phyloP scores from a whole-genome alignment of 2,329 filamentous ascomycete genomes.

The Aspergillus intermedius region DNA sequence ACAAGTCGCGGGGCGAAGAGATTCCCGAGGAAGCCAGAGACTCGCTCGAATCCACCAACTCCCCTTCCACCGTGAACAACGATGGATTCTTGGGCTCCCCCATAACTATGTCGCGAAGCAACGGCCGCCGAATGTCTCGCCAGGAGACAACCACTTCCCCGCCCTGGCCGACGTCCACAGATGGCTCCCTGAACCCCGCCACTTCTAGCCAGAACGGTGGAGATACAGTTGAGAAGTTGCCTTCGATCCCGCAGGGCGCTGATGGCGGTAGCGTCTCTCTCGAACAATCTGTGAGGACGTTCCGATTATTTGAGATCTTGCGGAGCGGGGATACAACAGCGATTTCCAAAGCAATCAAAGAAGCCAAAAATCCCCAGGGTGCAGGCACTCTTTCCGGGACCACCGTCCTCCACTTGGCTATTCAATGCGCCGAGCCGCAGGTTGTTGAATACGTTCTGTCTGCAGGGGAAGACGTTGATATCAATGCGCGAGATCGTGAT shows the following conservation, averaged over 20 bases:
- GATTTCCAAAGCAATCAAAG: slow-evolving; percentile 72
- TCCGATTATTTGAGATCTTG: slow-evolving; percentile 87
- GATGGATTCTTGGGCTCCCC: slow-evolving; percentile 1
- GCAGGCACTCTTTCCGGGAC: slow-evolving; percentile 56
- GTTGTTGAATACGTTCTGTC: slow-evolving; percentile 95
- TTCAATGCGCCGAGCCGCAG: slow-evolving; percentile 87
- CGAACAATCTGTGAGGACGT: slow-evolving; percentile 90
- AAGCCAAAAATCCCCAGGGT: slow-evolving; percentile 49
- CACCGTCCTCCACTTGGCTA: slow-evolving; percentile 83
- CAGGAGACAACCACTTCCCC: slow-evolving; percentile 15
- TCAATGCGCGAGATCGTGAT: slow-evolving; percentile 87
- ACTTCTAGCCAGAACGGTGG: slow-evolving; percentile 19
- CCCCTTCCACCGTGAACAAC: slow-evolving; percentile 15
- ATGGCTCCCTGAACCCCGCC: slow-evolving; percentile 21
- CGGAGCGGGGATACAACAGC: slow-evolving; percentile 83
- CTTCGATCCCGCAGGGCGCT: slow-evolving; percentile 23
- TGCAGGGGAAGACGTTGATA: slow-evolving; percentile 62
- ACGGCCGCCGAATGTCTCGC: slow-evolving; percentile 23
- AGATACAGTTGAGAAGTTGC: slow-evolving; percentile 24
- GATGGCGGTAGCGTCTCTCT: slow-evolving; percentile 50
- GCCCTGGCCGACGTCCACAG: slow-evolving; percentile 15
- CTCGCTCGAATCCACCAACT: slow-evolving; percentile 21
- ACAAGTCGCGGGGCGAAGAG: slow-evolving; percentile 43
- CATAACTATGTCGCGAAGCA: slow-evolving; percentile 25
- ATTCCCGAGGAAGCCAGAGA: slow-evolving; percentile 22